These are phyloP conservation scores for Eutypella sp. DNA, from an alignment of 2,329 filamentous ascomycete genomes.

Conservation along the genomic window DNA sequence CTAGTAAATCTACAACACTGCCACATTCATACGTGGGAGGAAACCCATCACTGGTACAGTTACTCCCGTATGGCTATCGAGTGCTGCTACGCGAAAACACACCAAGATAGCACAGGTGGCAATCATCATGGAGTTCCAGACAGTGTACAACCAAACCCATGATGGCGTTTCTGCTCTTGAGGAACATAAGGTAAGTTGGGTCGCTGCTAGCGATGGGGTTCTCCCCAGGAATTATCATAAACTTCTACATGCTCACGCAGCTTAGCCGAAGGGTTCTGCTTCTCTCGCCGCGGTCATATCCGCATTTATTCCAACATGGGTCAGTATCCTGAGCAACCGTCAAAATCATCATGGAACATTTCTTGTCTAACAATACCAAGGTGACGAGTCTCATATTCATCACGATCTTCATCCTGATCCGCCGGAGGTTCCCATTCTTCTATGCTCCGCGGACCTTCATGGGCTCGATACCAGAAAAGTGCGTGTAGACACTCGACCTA, in stretches of 20 bases:
- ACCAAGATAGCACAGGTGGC: not conserved
- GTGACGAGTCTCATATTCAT: slow-evolving; percentile 20
- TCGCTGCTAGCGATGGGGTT: no score
- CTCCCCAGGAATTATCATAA: no score
- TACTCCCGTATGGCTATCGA: not conserved
- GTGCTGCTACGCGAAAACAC: not conserved
- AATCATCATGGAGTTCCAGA: not conserved
- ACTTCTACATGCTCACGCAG: not conserved
- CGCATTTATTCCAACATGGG: slow-evolving; percentile 26
- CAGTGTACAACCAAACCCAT: not conserved
- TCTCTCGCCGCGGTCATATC: slow-evolving; percentile 22
- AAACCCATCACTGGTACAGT: no score
- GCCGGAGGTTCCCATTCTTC: slow-evolving; percentile 21
- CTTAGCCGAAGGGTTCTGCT: slow-evolving; percentile 22
- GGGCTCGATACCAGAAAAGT: slow-evolving; percentile 25
- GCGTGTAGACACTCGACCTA: not conserved
- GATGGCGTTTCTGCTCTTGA: not conserved
- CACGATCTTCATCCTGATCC: slow-evolving; percentile 22
- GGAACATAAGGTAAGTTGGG: slow-evolving; percentile 1
- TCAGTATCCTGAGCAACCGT: slow-evolving; percentile 11
- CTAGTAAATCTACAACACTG: no score
- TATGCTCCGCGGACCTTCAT: slow-evolving; percentile 26
- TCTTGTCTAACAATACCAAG: slow-evolving; percentile 14
- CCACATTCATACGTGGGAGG: no score
- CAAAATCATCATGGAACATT: not conserved